Conservation (phyloP, 306 rosid genomes). For the Cyclanthera cordifolia region DNA sequence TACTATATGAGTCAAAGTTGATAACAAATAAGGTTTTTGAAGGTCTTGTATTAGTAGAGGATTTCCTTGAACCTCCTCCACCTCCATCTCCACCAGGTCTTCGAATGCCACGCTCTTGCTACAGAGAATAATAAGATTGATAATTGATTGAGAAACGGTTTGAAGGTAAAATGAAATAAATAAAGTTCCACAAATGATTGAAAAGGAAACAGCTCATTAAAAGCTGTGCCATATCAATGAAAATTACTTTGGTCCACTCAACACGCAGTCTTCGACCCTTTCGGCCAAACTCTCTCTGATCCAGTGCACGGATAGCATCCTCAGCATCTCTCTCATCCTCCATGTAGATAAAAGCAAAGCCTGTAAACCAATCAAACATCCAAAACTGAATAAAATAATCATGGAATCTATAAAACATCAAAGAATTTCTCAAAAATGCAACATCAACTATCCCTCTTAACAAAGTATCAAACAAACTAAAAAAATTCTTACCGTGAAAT, state of each 20-base stretch:
- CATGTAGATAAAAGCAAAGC: slow-evolving; percentile 95
- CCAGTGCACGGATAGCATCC: slow-evolving; percentile 80
- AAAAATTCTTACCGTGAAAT: slow-evolving; percentile 36
- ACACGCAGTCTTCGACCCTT: slow-evolving; percentile 95
- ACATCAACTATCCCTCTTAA: slow-evolving; percentile 28
- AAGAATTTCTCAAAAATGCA: slow-evolving; percentile 29
- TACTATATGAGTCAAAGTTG: slow-evolving; percentile 79
- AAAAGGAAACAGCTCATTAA: neutral
- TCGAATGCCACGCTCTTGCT: slow-evolving; percentile 88
- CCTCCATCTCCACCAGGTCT: slow-evolving; percentile 46
- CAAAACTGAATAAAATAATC: slow-evolving; percentile 5
- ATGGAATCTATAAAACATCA: slow-evolving; percentile 7
- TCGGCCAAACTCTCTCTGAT: slow-evolving; percentile 76
- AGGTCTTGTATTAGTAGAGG: slow-evolving; percentile 60
- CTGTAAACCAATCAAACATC: slow-evolving; percentile 30
- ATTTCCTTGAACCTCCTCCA: slow-evolving; percentile 44
- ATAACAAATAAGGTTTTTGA: slow-evolving; percentile 91
- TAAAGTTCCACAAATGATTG: neutral
- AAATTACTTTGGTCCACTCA: slow-evolving; percentile 87
- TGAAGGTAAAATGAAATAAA: neutral
- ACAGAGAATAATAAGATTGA: slow-evolving; percentile 16
- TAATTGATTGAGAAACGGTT: neutral
- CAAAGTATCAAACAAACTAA: slow-evolving; percentile 29
- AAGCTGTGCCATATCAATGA: neutral
- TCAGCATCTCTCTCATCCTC: slow-evolving; percentile 97